phyloP scores from a whole-genome alignment of 495 filamentous ascomycete genomes.

The Lepraria neglecta region DNA sequence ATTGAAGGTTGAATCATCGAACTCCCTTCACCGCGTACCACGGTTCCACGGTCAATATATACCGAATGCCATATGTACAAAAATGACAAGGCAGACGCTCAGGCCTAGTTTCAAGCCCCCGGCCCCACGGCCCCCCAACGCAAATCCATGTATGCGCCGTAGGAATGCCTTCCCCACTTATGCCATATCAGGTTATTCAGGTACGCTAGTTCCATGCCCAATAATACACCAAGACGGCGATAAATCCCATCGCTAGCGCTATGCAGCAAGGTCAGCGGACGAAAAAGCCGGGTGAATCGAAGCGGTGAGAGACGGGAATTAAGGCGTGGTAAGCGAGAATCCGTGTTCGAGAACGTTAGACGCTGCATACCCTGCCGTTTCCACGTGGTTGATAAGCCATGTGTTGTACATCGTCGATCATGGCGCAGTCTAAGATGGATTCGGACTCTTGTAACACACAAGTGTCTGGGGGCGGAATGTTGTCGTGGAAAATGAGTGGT shows the following conservation, averaged over 20 bases:
- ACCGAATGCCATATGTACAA: constrained; percentile 2
- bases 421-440: constrained; percentile 6
- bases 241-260: not conserved
- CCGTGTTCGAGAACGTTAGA: not conserved
- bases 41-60: not conserved
- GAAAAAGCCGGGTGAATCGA: not conserved
- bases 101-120: constrained; percentile 9
- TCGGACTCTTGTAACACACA: not conserved
- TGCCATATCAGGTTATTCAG: constrained; percentile 5
- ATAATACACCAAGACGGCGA: not conserved
- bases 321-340: not conserved
- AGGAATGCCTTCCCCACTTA: not conserved
- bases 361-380: constrained; percentile 1
- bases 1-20: not conserved
- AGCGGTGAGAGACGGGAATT: constrained; percentile 4
- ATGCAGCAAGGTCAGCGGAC: not conserved
- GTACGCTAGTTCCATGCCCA: not conserved
- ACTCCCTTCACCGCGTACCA: not conserved
- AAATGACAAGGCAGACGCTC: not conserved
- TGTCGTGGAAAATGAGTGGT: not conserved
- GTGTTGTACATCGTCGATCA: constrained; percentile 2
- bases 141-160: not conserved
- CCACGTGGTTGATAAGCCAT: constrained; percentile 8
- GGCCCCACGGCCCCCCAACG: not conserved
- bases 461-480: not conserved